These are phyloP conservation scores for Pythium phragmitis DNA, from an alignment of 352 stramenopile genomes.

Conservation along the genomic window DNA sequence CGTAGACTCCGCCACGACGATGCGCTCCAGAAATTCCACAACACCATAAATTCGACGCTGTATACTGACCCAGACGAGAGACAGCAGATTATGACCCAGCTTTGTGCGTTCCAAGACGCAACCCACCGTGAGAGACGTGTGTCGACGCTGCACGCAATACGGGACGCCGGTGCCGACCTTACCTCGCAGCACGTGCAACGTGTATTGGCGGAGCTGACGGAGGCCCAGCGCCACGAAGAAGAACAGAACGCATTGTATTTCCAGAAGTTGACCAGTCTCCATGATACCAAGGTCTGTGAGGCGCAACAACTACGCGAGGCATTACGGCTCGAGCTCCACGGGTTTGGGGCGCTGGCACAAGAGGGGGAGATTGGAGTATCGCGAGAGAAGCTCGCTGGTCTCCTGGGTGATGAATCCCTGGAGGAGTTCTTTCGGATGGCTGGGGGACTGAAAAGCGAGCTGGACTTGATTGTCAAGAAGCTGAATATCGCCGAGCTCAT, in stretches of 20 bases:
- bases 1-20: constrained; percentile 72
- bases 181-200: constrained; percentile 39
- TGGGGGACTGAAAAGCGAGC: constrained; percentile 73
- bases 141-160: constrained; percentile 46
- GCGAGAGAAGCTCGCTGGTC: constrained; percentile 29
- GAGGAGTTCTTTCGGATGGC: constrained; percentile 84
- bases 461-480: constrained; percentile 64
- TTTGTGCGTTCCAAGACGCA: constrained; percentile 50
- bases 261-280: constrained; percentile 36
- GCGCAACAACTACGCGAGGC: constrained; percentile 39
- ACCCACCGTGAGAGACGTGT: constrained; percentile 58
- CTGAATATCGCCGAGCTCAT: constrained; percentile 75
- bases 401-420: constrained; percentile 49
- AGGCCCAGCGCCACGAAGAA: constrained; percentile 69
- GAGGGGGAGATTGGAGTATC: constrained; percentile 48
- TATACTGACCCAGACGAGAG: constrained; percentile 79
- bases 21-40: constrained; percentile 62
- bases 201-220: constrained; percentile 42
- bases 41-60: constrained; percentile 45
- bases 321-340: constrained; percentile 58
- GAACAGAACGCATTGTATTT: constrained; percentile 62
- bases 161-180: constrained; percentile 37
- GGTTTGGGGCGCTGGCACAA: constrained; percentile 55
- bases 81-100: constrained; percentile 43
- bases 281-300: constrained; percentile 39